Evolutionary conservation across 352 stramenopile species (phyloP).

Genomic region (Blastocystis sp.): DNA sequence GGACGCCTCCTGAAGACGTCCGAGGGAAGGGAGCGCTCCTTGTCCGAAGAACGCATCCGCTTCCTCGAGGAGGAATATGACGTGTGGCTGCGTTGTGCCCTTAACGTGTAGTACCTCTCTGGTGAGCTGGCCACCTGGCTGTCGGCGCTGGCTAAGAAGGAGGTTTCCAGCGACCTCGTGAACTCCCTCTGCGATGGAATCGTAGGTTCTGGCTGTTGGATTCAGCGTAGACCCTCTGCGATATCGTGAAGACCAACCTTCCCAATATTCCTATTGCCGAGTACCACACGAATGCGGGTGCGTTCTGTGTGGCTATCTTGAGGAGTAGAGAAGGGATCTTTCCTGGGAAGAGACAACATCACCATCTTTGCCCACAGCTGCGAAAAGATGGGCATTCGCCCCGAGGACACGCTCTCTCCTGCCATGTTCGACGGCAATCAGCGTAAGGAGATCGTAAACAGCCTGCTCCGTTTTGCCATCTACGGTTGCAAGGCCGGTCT

Average conservation of each 20-base stretch:
- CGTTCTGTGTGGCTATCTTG: neutral
- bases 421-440: constrained; percentile 53
- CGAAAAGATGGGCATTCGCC: constrained; percentile 58
- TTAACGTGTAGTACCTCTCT: constrained; percentile 44
- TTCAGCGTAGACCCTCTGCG: constrained; percentile 52
- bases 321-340: constrained; percentile 19
- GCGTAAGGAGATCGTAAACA: constrained; percentile 59
- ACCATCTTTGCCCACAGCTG: constrained; percentile 52
- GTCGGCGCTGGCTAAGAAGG: constrained; percentile 12
- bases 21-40: constrained; percentile 45
- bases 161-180: constrained; percentile 34
- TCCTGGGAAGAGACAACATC: constrained; percentile 57
- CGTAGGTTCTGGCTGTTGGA: neutral
- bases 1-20: constrained; percentile 56
- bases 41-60: constrained; percentile 46
- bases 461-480: constrained; percentile 52
- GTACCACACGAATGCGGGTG: constrained; percentile 56
- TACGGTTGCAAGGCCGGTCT: constrained; percentile 38
- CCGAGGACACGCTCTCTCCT: constrained; percentile 36
- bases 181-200: constrained; percentile 51
- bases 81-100: neutral
- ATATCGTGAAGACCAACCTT: constrained; percentile 36
- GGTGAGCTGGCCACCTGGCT: constrained; percentile 49
- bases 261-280: constrained; percentile 44
- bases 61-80: constrained; percentile 67